A percentile compares a stretch with the other conserved stretches of the same genome.
Conservation (phyloP, 2,329 filamentous ascomycete genomes). For the Paraconiothyrium brasiliense region DNA sequence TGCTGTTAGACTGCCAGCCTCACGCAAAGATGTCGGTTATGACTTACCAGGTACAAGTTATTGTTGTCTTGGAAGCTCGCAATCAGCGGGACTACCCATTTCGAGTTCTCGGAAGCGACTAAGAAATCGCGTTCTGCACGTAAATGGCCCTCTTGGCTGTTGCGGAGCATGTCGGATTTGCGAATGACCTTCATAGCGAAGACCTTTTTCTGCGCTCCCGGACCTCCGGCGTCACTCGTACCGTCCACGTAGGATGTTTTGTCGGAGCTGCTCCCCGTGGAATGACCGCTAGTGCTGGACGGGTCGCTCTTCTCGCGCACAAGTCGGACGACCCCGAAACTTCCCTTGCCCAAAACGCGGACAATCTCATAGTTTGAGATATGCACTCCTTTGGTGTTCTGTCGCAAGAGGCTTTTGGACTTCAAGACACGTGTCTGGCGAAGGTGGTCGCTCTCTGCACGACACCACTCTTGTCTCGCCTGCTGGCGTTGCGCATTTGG, state of each 20-base stretch:
- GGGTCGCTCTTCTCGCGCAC: slow-evolving; percentile 71
- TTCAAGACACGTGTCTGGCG: slow-evolving; percentile 77
- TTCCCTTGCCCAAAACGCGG: slow-evolving; percentile 88
- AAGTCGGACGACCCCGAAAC: slow-evolving; percentile 90
- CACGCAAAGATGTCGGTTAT: too few species aligned
- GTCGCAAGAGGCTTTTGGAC: slow-evolving; percentile 62
- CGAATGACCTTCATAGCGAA: slow-evolving; percentile 98
- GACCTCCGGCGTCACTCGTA: not conserved
- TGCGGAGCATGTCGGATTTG: slow-evolving; percentile 91
- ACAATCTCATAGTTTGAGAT: slow-evolving; percentile 79
- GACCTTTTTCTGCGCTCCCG: slow-evolving; percentile 59
- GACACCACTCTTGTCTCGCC: slow-evolving; percentile 67
- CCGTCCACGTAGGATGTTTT: slow-evolving; percentile 25
- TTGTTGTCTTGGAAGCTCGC: slow-evolving; percentile 87
- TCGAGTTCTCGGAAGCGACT: slow-evolving; percentile 85
- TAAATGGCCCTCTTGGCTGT: slow-evolving; percentile 90
- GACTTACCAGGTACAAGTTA: slow-evolving; percentile 77
- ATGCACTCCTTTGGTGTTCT: slow-evolving; percentile 60
- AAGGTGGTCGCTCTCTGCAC: slow-evolving; percentile 76
- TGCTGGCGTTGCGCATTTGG: slow-evolving; percentile 64
- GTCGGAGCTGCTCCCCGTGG: slow-evolving; percentile 22
- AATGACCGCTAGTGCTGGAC: slow-evolving; percentile 21
- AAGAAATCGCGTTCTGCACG: slow-evolving; percentile 92
- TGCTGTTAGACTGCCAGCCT: not conserved
- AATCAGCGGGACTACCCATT: slow-evolving; percentile 88